Conservation (phyloP, 306 rosid genomes). For the Cyamopsis tetragonoloba region DNA sequence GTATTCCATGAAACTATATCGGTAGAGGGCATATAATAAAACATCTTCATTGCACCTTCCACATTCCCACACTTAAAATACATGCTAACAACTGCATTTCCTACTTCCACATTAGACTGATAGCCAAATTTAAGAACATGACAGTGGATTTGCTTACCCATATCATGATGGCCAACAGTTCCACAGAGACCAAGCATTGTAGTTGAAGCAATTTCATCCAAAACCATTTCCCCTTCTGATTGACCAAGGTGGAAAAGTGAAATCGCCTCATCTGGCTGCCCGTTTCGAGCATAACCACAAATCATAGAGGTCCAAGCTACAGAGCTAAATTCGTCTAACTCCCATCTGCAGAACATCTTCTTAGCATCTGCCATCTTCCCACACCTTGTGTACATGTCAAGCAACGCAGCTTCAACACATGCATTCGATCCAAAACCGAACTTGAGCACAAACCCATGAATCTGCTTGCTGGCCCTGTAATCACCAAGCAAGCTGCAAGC, state of each 20-base stretch:
- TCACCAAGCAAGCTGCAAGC: conserved; percentile 66
- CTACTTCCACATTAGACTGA: conserved; percentile 52
- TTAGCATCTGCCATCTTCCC: conserved; percentile 66
- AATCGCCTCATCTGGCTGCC: conserved; percentile 54
- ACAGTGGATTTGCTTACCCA: conserved; percentile 85
- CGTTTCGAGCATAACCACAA: conserved; percentile 72
- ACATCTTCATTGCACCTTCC: conserved; percentile 56
- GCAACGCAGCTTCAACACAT: conserved; percentile 59
- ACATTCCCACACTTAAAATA: conserved; percentile 77
- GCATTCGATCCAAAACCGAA: conserved; percentile 61
- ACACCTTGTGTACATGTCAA: conserved; percentile 80
- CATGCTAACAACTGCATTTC: conserved; percentile 77
- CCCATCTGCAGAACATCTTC: conserved; percentile 55
- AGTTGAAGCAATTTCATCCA: conserved; percentile 69
- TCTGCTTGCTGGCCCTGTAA: conserved; percentile 47
- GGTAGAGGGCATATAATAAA: conserved; percentile 41
- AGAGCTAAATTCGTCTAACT: conserved; percentile 39
- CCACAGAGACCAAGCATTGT: conserved; percentile 69
- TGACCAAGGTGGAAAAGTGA: conserved; percentile 51
- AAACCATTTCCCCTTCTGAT: conserved; percentile 46
- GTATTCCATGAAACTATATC: conserved; percentile 82
- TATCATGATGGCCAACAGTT: conserved; percentile 56
- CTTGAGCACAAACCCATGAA: conserved; percentile 68
- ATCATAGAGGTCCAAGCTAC: conserved; percentile 70
- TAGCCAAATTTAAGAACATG: conserved; percentile 58